These are phyloP conservation scores for Arachis monticola DNA, from an alignment of 331 rosid species.

Conservation along the genomic window DNA sequence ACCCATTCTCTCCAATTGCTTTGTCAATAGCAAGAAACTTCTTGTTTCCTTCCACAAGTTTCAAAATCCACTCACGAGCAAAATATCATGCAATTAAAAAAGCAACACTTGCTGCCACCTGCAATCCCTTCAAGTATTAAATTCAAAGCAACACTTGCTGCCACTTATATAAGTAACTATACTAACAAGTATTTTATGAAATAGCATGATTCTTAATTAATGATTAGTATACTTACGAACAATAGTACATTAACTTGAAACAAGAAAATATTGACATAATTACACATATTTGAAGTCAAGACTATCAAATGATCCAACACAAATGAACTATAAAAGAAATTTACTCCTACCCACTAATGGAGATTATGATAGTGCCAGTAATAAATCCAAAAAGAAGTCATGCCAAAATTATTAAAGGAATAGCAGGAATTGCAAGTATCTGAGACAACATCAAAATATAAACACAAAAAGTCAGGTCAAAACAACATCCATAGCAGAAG, in stretches of 20 bases:
- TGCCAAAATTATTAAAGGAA: conserved; percentile 94
- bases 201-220: conserved; percentile 3
- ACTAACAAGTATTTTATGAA: conserved; percentile 16
- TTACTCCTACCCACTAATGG: conserved; percentile 84
- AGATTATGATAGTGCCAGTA: conserved; percentile 81
- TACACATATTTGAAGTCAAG: not conserved
- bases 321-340: not conserved
- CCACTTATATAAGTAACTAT: not conserved
- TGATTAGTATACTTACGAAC: not conserved
- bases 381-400: conserved; percentile 94
- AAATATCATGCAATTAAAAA: conserved; percentile 95
- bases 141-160: not conserved
- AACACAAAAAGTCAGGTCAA: conserved; percentile 36
- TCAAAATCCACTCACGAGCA: conserved; percentile 95
- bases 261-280: not conserved
- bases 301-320: not conserved
- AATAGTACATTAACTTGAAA: not conserved
- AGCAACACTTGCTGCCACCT: conserved; percentile 96
- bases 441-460: conserved; percentile 39
- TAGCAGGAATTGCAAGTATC: conserved; percentile 96
- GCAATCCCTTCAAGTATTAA: conserved; percentile 46
- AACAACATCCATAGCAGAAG: conserved; percentile 1
- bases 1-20: conserved; percentile 94
- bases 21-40: conserved; percentile 95
- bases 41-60: conserved; percentile 92